phyloP scores from a whole-genome alignment of 1,139 yeast genomes.

The Pichia sp. region DNA sequence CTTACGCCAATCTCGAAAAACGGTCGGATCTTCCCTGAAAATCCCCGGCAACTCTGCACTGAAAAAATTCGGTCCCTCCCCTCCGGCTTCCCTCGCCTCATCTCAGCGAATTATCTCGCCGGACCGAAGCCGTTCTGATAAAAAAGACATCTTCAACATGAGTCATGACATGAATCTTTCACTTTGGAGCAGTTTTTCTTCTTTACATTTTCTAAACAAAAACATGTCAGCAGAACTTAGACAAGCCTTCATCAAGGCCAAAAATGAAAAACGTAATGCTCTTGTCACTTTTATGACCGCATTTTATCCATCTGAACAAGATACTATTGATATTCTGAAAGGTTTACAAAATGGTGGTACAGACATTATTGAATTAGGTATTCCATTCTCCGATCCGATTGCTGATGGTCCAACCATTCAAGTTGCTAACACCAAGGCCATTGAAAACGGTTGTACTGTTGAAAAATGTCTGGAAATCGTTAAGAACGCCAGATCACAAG shows the following conservation, averaged over 20 bases:
- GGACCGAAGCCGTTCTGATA: no score
- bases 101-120: no score
- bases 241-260: conserved; percentile 66
- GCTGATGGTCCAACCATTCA: conserved; percentile 99
- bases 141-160: no score
- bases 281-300: conserved; percentile 90
- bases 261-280: conserved; percentile 74
- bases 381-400: conserved; percentile 98
- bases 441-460: conserved; percentile 75
- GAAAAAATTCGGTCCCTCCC: no score
- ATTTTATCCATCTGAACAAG: conserved; percentile 83
- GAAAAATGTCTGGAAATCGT: conserved; percentile 62
- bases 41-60: no score
- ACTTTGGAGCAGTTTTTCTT: no score
- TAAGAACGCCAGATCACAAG: conserved; percentile 63
- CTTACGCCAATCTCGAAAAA: no score
- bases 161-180: no score
- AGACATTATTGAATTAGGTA: conserved; percentile 87
- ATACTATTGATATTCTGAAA: conserved; percentile 75
- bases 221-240: conserved; percentile 61
- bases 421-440: conserved; percentile 69
- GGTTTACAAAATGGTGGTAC: conserved; percentile 94
- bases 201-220: neutral
- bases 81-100: no score
- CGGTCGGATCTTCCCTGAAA: no score